Evolutionary conservation across 768 basidiomycete genomes (phyloP).

Genomic region (Paxillus involutus): DNA sequence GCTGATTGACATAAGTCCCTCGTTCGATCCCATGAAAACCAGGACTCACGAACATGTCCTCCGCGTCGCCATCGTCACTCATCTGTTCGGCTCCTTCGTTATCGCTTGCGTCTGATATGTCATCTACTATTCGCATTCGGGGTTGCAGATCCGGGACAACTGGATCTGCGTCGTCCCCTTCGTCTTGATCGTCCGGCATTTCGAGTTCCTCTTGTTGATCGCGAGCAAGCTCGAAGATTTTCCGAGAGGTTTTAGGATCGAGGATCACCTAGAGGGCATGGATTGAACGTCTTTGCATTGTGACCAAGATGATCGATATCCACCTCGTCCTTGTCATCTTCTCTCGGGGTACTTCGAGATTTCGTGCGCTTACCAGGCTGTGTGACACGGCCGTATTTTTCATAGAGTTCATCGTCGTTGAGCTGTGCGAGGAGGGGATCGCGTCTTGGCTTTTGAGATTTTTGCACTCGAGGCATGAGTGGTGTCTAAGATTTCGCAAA

Average conservation of each 20-base stretch:
- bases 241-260: constrained; percentile 79
- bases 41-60: constrained; percentile 58
- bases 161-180: constrained; percentile 31
- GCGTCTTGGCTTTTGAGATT: constrained; percentile 64
- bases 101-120: constrained; percentile 61
- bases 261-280: constrained; percentile 53
- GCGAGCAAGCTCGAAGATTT: constrained; percentile 89
- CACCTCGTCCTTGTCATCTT: constrained; percentile 65
- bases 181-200: constrained; percentile 56
- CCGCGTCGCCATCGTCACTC: constrained; percentile 40
- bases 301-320: constrained; percentile 14
- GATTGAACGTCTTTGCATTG: constrained; percentile 1
- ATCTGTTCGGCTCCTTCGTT: constrained; percentile 27
- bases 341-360: constrained; percentile 41
- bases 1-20: constrained; percentile 38
- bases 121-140: constrained; percentile 34
- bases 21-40: constrained; percentile 1
- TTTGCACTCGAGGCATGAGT: constrained; percentile 65
- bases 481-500: constrained; percentile 8
- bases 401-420: constrained; percentile 70
- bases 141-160: constrained; percentile 28
- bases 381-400: constrained; percentile 77
- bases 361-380: constrained; percentile 77
- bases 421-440: constrained; percentile 88
- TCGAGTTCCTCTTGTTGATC: constrained; percentile 92